phyloP scores from a whole-genome alignment of 768 basidiomycete genomes.

The Pulveroboletus sp. region DNA sequence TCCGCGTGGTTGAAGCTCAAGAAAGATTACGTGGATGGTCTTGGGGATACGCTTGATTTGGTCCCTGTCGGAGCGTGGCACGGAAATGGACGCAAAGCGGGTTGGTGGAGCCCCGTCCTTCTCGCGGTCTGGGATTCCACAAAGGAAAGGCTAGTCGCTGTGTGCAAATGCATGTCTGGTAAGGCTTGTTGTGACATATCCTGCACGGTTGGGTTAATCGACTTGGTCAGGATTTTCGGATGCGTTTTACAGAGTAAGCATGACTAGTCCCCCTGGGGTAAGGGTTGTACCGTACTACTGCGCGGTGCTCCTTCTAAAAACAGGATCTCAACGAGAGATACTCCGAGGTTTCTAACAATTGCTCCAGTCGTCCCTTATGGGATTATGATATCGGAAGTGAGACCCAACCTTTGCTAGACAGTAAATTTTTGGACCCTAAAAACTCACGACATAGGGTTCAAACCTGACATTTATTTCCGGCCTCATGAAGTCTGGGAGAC shows the following conservation, averaged over 20 bases:
- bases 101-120: constrained; percentile 91
- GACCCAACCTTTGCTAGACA: constrained; percentile 11
- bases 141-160: constrained; percentile 59
- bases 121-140: constrained; percentile 69
- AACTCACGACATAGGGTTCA: constrained; percentile 41
- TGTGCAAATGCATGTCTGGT: constrained; percentile 92
- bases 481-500: constrained; percentile 89
- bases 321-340: constrained; percentile 66
- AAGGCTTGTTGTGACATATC: constrained; percentile 15
- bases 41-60: constrained; percentile 73
- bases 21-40: constrained; percentile 80
- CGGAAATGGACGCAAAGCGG: constrained; percentile 82
- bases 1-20: constrained; percentile 90
- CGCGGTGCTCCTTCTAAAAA: constrained; percentile 17
- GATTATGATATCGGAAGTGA: constrained; percentile 62
- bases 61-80: constrained; percentile 82
- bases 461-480: constrained; percentile 63
- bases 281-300: background rate
- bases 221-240: constrained; percentile 69
- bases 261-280: background rate
- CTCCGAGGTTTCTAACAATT: constrained; percentile 47
- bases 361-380: constrained; percentile 50
- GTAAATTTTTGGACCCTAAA: background rate
- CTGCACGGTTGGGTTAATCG: background rate
- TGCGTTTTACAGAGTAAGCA: constrained; percentile 63